Evolutionary conservation across 352 stramenopile genomes (phyloP), one percentile per base, ranked within the genome.

Genomic region (Pythium brachiatum): DNA sequence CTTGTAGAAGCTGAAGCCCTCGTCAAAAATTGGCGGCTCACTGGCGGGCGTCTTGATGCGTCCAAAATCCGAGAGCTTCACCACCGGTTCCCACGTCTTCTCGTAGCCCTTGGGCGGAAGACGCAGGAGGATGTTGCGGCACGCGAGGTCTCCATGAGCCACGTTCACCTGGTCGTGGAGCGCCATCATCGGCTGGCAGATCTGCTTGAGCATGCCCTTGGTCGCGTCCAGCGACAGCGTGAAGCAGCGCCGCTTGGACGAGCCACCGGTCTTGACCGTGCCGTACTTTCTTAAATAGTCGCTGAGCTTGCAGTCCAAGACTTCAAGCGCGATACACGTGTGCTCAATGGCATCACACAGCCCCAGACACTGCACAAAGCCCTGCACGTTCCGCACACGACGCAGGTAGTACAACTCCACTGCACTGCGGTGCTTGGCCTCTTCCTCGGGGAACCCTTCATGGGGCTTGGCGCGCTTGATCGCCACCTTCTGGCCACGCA

Each of bases 291-390:
- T 71, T 69, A 92, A 70, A 64, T 94, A 94, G 62, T 94, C 85
- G 57, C 85, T 94, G 13, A 94, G 72, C 57, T 94, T 94, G 68
- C 85, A 92, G 57, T 94, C 83, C 83, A 94, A 89, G n/a, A 94
- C 85, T 59, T 94, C 85, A 7, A 94, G 64, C 1, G 85, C 85
- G 32, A 94, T 94, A 56, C 85, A 94, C 12, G 85, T 94, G 56
- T 94, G 85, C 34, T 92, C 81, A 39, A 94, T 92, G 32, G 68
- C 85, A 55, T 94, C 85, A 53, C 85, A 94, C 18, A 92, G 59
- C 2, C 85, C 85, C 44, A 94, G 76, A 62, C 85, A 94, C 57
- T 92, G 85, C 44, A 94, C 56, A 44, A 94, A 94, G 0, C 85
- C 85, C 32, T 78, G 79, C 55, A 88, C 75, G 58, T 94, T 75